A percentile compares a stretch with the other conserved stretches of the same genome.
Evolutionary conservation across 768 basidiomycete species (phyloP).

Genomic region (Lyophyllum semitale): DNA sequence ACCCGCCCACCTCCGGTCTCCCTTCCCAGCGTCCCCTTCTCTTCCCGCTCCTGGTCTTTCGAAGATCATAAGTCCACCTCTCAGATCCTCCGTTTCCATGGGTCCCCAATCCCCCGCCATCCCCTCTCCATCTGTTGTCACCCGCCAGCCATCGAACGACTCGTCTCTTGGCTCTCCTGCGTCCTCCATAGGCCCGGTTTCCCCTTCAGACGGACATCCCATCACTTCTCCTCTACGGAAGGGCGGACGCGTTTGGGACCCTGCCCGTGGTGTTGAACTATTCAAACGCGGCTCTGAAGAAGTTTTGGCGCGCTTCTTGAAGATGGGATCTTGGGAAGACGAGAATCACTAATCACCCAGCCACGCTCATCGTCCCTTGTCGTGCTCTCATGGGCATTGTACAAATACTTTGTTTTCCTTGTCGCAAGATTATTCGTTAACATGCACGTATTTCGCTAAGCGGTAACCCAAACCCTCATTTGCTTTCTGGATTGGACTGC

Average conservation of each 20-base stretch:
- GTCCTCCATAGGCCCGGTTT: conserved; percentile 56
- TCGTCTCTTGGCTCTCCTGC: conserved; percentile 51
- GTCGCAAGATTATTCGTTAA: background rate
- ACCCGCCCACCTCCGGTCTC: conserved; percentile 14
- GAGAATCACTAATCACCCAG: conserved; percentile 28
- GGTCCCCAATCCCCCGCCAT: conserved; percentile 8
- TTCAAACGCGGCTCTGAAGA: conserved; percentile 90
- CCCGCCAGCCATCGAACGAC: conserved; percentile 51
- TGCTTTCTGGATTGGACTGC: background rate
- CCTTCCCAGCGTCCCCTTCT: conserved; percentile 4
- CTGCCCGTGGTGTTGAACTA: conserved; percentile 78
- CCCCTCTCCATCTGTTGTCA: conserved; percentile 17
- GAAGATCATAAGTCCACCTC: conserved; percentile 17
- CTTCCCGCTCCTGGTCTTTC: conserved; percentile 23
- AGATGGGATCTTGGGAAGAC: conserved; percentile 73
- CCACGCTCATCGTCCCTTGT: background rate
- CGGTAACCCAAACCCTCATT: background rate
- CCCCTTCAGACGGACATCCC: conserved; percentile 44
- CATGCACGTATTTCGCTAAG: background rate
- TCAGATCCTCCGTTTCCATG: conserved; percentile 14
- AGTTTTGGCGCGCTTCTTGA: conserved; percentile 80
- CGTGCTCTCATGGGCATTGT: background rate
- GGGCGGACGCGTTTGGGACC: conserved; percentile 79
- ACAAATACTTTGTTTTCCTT: background rate
- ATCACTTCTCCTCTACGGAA: conserved; percentile 38